A percentile compares a stretch with the other conserved stretches of the same genome.
These are phyloP conservation scores for Malassezia sp. DNA, from an alignment of 1,284 basidiomycete genomes.

Conservation along the genomic window DNA sequence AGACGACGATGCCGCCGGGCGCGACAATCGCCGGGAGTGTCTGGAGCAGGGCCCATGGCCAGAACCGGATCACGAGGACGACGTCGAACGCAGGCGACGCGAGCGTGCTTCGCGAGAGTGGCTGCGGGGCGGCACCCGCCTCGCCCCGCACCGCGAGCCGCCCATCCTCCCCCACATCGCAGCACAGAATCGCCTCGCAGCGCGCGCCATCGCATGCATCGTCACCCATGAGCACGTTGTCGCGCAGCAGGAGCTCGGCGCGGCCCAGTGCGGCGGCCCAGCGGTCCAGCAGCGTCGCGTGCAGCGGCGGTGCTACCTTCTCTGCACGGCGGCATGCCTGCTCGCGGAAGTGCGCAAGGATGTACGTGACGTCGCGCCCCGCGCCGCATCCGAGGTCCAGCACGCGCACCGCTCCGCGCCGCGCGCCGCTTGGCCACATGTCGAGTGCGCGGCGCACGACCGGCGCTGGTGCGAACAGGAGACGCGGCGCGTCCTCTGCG, in stretches of 20 bases:
- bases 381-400: constrained; percentile 16
- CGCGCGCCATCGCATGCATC: too few species aligned
- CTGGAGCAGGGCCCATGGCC: constrained; percentile 4
- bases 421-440: too few species aligned
- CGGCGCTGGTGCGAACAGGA: constrained; percentile 9
- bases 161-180: constrained; percentile 1
- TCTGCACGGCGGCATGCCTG: not conserved
- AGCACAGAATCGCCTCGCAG: constrained; percentile 2
- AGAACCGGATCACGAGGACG: constrained; percentile 13
- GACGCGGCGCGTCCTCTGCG: not conserved
- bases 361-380: constrained; percentile 12
- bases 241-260: constrained; percentile 3
- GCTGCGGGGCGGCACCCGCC: too few species aligned
- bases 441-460: constrained; percentile 4
- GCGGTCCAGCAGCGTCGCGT: constrained; percentile 11
- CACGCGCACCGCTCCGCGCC: not conserved
- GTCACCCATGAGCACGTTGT: not conserved
- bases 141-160: too few species aligned
- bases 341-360: not conserved
- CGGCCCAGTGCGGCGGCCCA: constrained; percentile 13
- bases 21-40: constrained; percentile 2
- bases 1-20: constrained; percentile 3
- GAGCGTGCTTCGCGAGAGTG: too few species aligned
- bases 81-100: constrained; percentile 3
- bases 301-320: too few species aligned